A percentile compares a stretch with the other conserved stretches of the same genome.
phyloP scores from a whole-genome alignment of 139 green algal genomes.

The Asterochloris erici region DNA sequence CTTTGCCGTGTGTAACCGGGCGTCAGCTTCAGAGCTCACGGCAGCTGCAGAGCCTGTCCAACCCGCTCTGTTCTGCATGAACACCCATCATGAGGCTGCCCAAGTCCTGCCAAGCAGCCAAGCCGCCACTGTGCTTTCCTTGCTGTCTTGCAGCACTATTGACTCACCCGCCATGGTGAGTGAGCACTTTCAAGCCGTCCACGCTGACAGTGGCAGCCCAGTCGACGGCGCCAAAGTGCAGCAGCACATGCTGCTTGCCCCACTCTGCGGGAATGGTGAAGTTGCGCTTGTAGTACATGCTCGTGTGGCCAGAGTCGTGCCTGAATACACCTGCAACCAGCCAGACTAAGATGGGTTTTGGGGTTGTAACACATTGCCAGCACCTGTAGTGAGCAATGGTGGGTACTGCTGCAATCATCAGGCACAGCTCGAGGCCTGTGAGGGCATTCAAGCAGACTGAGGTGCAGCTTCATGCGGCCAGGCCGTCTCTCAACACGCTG shows the following conservation, averaged over 20 bases:
- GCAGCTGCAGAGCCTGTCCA: too few species aligned
- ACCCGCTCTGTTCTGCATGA: too few species aligned
- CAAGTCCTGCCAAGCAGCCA: too few species aligned
- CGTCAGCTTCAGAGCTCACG: too few species aligned
- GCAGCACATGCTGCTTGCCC: constrained; percentile 1
- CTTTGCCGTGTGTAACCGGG: too few species aligned
- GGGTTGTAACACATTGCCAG: neutral
- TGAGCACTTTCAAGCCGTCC: neutral
- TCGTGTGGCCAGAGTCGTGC: neutral
- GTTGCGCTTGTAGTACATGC: constrained; percentile 20
- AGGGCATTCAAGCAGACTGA: neutral
- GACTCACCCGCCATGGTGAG: constrained; percentile 20
- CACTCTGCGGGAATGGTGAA: constrained; percentile 10
- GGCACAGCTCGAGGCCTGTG: neutral
- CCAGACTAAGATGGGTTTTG: neutral
- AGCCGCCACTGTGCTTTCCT: too few species aligned
- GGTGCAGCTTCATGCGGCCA: neutral
- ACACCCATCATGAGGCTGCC: too few species aligned
- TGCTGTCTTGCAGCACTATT: neutral
- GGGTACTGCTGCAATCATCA: neutral
- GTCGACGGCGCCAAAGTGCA: constrained; percentile 31
- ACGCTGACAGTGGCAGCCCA: constrained; percentile 19
- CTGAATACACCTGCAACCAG: constrained; percentile 7
- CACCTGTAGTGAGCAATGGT: neutral
- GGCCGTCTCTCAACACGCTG: neutral